These are phyloP conservation scores for Neoarthrinium moseri DNA, from an alignment of 2,329 filamentous ascomycete genomes.

Conservation along the genomic window DNA sequence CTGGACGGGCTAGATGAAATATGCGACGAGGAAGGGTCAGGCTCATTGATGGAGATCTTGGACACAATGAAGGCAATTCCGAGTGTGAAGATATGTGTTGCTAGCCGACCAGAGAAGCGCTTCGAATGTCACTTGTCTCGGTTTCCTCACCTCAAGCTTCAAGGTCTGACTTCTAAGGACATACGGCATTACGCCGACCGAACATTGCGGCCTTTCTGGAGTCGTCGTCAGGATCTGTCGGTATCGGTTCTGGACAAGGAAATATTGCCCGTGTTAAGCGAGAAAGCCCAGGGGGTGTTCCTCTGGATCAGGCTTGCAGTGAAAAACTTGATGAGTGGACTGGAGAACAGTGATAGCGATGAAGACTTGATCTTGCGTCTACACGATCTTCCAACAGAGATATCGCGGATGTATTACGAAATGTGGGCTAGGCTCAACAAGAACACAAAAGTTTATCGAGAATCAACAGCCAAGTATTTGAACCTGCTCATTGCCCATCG, in stretches of 20 bases:
- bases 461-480: background rate
- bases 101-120: background rate
- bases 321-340: background rate
- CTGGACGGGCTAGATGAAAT: background rate
- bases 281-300: background rate
- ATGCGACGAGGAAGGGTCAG: background rate
- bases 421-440: background rate
- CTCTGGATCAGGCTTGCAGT: background rate
- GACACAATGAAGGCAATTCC: background rate
- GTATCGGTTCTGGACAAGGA: no score
- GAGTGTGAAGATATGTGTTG: background rate
- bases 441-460: background rate
- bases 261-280: background rate
- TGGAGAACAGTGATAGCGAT: background rate
- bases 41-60: background rate
- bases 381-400: background rate
- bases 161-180: background rate
- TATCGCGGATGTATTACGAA: background rate
- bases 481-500: background rate
- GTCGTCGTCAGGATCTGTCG: no score
- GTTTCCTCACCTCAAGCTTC: background rate
- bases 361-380: background rate
- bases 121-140: background rate
- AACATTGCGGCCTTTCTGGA: background rate
- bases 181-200: background rate